A percentile compares a stretch with the other conserved stretches of the same genome.
Evolutionary conservation across 2,329 filamentous ascomycete genomes (phyloP).

Genomic region (Cytospora piceicola): DNA sequence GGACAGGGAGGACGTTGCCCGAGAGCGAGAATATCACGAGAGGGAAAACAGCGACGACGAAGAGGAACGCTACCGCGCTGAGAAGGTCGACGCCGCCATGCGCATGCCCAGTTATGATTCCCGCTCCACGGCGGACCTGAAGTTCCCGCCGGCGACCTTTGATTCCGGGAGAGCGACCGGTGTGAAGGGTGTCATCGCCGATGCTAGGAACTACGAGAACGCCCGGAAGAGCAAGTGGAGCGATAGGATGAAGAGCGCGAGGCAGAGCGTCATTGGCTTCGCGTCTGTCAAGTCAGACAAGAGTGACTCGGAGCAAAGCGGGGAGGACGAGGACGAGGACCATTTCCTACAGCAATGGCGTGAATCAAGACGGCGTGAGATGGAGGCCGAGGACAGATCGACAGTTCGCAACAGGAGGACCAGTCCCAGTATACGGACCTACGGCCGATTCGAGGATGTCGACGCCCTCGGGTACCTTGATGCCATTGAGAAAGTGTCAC

Average conservation of each 20-base stretch:
- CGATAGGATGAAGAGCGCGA: constrained; percentile 55
- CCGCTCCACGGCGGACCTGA: constrained; percentile 52
- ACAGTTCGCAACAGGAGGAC: constrained; percentile 67
- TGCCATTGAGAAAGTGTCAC: constrained; percentile 85
- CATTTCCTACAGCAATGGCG: constrained; percentile 85
- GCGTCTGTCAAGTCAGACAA: constrained; percentile 43
- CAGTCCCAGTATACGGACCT: constrained; percentile 77
- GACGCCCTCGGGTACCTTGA: constrained; percentile 94
- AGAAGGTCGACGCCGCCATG: constrained; percentile 66
- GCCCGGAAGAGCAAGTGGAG: constrained; percentile 62
- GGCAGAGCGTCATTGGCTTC: constrained; percentile 59
- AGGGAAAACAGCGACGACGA: constrained; percentile 55
- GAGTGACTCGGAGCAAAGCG: constrained; percentile 50
- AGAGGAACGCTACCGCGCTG: constrained; percentile 57
- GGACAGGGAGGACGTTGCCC: constrained; percentile 53
- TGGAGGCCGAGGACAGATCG: constrained; percentile 63
- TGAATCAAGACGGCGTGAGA: constrained; percentile 75
- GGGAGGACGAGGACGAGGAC: constrained; percentile 72
- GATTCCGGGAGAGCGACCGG: constrained; percentile 75
- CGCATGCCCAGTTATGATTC: constrained; percentile 61
- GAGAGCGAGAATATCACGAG: constrained; percentile 45
- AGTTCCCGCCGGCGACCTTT: constrained; percentile 65
- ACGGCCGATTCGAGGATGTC: constrained; percentile 79
- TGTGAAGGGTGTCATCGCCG: constrained; percentile 85
- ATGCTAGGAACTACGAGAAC: constrained; percentile 76